Evolutionary conservation across 2,329 filamentous ascomycete species (phyloP).

Genomic region (Ambrosiella xylebori): DNA sequence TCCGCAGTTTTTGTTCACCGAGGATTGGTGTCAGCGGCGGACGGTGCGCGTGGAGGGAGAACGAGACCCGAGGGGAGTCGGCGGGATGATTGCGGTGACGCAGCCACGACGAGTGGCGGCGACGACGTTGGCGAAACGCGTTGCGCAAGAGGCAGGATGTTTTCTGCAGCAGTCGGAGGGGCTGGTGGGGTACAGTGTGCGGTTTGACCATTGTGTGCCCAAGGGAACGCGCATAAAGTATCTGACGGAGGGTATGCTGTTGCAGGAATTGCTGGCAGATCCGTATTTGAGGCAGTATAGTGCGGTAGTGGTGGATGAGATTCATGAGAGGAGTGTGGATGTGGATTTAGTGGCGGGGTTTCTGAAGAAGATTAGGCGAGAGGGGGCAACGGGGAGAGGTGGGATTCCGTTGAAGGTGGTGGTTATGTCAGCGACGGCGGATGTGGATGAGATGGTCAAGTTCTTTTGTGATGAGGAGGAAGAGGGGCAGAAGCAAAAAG

Average conservation of each 20-base stretch:
- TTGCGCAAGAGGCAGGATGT: slow-evolving; percentile 57
- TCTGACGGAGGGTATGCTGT: slow-evolving; percentile 85
- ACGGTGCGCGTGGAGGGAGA: slow-evolving; percentile 23
- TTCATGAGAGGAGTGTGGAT: slow-evolving; percentile 89
- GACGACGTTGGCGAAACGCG: slow-evolving; percentile 73
- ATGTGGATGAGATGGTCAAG: slow-evolving; percentile 55
- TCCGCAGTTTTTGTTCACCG: slow-evolving; percentile 67
- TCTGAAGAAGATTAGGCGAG: slow-evolving; percentile 55
- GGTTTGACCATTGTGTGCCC: slow-evolving; percentile 80
- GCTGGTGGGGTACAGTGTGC: slow-evolving; percentile 76
- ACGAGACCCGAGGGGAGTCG: slow-evolving; percentile 33
- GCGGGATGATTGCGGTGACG: slow-evolving; percentile 83
- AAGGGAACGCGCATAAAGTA: slow-evolving; percentile 78
- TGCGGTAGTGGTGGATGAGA: slow-evolving; percentile 83
- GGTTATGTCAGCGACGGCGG: slow-evolving; percentile 93
- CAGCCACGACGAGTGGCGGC: slow-evolving; percentile 88
- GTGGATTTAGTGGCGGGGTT: slow-evolving; percentile 86
- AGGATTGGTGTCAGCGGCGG: slow-evolving; percentile 58
- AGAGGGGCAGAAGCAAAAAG: not conserved
- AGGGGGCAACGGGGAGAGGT: slow-evolving; percentile 45
- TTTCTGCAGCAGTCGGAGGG: slow-evolving; percentile 27
- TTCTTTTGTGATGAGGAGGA: slow-evolving; percentile 36
- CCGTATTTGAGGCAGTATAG: slow-evolving; percentile 71
- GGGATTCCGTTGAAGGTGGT: slow-evolving; percentile 70
- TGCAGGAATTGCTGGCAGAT: slow-evolving; percentile 84